Evolutionary conservation across 1,139 yeast genomes (phyloP).

Genomic region (Dujonia santamariae): DNA sequence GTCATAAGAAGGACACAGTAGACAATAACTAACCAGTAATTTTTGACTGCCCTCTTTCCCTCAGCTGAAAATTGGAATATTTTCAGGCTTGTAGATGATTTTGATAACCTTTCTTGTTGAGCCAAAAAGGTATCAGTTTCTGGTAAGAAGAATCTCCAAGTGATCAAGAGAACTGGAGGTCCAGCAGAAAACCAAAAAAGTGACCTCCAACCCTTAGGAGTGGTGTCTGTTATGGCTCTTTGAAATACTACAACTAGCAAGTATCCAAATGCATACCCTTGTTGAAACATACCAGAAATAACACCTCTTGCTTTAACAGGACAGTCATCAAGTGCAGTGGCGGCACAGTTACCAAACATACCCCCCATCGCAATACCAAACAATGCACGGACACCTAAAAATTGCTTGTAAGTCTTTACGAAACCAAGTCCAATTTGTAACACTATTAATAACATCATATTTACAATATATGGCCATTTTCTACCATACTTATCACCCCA

Average conservation of each 20-base stretch:
- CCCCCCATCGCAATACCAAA: conserved; percentile 48
- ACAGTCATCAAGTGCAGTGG: conserved; percentile 38
- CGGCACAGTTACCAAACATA: conserved; percentile 36
- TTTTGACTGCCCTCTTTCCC: conserved; percentile 26
- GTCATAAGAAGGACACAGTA: conserved; percentile 39
- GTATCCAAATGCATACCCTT: conserved; percentile 45
- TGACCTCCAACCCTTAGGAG: conserved; percentile 36
- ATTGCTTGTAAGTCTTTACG: conserved; percentile 33
- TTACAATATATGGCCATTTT: conserved; percentile 36
- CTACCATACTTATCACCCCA: conserved; percentile 38
- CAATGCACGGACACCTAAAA: conserved; percentile 38
- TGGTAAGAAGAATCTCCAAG: conserved; percentile 34
- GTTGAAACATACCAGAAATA: conserved; percentile 40
- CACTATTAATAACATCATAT: conserved; percentile 27
- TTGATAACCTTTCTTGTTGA: conserved; percentile 3
- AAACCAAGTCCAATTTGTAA: conserved; percentile 43
- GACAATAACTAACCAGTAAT: conserved; percentile 38
- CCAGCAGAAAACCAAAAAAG: conserved; percentile 45
- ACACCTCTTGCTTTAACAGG: conserved; percentile 38
- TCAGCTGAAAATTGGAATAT: conserved; percentile 3
- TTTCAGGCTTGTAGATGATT: conserved; percentile 11
- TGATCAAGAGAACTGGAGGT: conserved; percentile 34
- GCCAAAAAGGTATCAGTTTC: conserved; percentile 35
- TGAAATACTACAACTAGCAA: conserved; percentile 41
- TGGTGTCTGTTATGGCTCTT: conserved; percentile 35